A percentile compares a stretch with the other conserved stretches of the same genome.
Evolutionary conservation across 2,329 filamentous ascomycete genomes (phyloP).

Genomic region (Penicillium sp.): DNA sequence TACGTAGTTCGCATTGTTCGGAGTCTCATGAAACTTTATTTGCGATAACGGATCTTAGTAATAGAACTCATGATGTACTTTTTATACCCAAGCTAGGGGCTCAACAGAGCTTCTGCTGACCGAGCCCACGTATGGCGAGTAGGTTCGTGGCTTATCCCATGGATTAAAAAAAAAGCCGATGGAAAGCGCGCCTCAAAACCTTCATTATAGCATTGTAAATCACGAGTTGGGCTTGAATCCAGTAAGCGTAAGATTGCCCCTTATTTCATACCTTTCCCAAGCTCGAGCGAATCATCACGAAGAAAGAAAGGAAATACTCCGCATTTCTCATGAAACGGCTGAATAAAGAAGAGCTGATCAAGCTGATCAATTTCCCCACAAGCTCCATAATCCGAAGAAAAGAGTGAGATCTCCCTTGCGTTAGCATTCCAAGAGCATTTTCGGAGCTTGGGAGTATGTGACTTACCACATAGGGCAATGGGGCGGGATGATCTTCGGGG

Average conservation of each 20-base stretch:
- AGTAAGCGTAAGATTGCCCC: neutral
- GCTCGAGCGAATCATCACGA: neutral
- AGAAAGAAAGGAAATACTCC: neutral
- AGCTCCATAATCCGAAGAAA: neutral
- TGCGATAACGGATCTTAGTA: neutral
- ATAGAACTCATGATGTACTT: neutral
- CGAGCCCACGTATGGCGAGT: neutral
- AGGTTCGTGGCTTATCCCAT: neutral
- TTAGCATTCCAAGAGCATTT: conserved; percentile 18
- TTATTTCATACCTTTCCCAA: neutral
- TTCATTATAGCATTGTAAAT: neutral
- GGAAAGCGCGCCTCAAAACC: neutral
- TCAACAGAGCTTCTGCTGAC: neutral
- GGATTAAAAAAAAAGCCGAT: neutral
- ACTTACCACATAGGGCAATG: conserved; percentile 8
- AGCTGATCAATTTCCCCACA: neutral
- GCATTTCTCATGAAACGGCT: neutral
- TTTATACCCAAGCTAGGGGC: neutral
- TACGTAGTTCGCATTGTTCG: conserved; percentile 5
- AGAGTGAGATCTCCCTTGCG: conserved; percentile 10
- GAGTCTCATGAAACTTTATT: neutral
- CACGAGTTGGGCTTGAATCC: neutral
- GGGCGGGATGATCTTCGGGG: conserved; percentile 9
- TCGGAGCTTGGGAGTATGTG: conserved; percentile 23
- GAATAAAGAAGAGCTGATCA: neutral